Conservation (phyloP, 2,329 filamentous ascomycete genomes). For the Fusarium globosum region DNA sequence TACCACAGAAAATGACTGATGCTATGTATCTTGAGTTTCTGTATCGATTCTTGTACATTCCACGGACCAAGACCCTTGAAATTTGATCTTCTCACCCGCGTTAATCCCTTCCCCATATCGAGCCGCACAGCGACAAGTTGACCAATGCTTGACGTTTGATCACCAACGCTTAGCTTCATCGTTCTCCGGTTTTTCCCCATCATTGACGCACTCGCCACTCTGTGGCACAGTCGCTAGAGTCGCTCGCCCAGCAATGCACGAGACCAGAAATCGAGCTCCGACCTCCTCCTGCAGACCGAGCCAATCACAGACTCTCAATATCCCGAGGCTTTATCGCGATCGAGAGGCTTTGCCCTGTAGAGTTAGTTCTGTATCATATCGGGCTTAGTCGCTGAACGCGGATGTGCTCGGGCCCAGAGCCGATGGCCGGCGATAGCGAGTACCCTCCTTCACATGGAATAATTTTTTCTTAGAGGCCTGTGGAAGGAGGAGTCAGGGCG, state of each 20-base stretch:
- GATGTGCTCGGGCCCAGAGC: constrained; percentile 39
- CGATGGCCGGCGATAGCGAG: constrained; percentile 46
- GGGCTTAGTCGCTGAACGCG: constrained; percentile 15
- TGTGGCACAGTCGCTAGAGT: constrained; percentile 40
- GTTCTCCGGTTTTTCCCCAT: constrained; percentile 40
- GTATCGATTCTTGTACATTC: constrained; percentile 34
- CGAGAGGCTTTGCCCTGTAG: constrained; percentile 14
- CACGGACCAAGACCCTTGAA: constrained; percentile 33
- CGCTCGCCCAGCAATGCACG: constrained; percentile 14
- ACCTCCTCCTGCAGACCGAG: constrained; percentile 39
- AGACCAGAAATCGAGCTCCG: constrained; percentile 25
- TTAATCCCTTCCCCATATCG: constrained; percentile 39
- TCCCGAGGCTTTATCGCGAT: constrained; percentile 48
- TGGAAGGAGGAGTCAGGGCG: constrained; percentile 17
- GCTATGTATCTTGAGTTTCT: background rate
- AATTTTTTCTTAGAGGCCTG: constrained; percentile 36
- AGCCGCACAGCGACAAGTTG: constrained; percentile 7
- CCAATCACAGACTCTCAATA: constrained; percentile 39
- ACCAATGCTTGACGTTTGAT: constrained; percentile 32
- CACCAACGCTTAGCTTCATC: constrained; percentile 28
- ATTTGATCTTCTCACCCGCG: constrained; percentile 11
- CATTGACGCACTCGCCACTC: constrained; percentile 42
- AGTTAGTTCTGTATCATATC: constrained; percentile 19
- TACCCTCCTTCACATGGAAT: constrained; percentile 43
- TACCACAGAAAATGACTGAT: background rate